Evolutionary conservation across 306 rosid species (phyloP), one percentile per base, ranked within the genome.

Genomic region (Lagenaria siceraria): DNA sequence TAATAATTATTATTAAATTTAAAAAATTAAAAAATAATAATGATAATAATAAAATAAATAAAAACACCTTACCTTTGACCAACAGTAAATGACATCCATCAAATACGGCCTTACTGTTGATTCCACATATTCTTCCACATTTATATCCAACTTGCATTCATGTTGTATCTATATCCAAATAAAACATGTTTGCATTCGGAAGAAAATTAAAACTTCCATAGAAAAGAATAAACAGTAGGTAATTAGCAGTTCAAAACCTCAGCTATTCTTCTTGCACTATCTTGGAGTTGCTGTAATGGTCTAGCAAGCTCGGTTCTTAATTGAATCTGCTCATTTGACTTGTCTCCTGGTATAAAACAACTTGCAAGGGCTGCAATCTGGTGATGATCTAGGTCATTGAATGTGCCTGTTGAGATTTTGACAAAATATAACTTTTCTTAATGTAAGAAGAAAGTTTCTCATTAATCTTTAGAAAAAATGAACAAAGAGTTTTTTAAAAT

Each of bases 291-390:
- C 63, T 92, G 98, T 56, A 95, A 85, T 46, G 98, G 98, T 79
- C 90, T 89, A 1, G 93, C 93, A 80, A 95, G 97, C 84, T 95
- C 98, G 24, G 93, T 85, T 80, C 98, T 87, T 80, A 95, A 83
- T 38, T 95, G 96, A 84, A 92, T 90, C 89, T 92, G 97, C 85
- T 95, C 98, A 78, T 35, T 89, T 35, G 98, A 92, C 85, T 84
- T 92, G 79, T 95, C 98, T 82, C 89, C 92, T 3, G 96, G 98
- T 76, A 95, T 92, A 84, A 95, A 95, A 85, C 98, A 95, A 87
- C 98, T 95, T 78, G 97, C 92, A 79, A 95, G 93, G 40, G 98
- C 96, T 56, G 97, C 98, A 86, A 95, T 87, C 87, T 95, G 98
- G 75, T 95, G 98, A 78, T 92, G 97, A 80, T 92, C 98, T 25